Conservation (phyloP, 139 green algal genomes). For the Chlorella sp. region DNA sequence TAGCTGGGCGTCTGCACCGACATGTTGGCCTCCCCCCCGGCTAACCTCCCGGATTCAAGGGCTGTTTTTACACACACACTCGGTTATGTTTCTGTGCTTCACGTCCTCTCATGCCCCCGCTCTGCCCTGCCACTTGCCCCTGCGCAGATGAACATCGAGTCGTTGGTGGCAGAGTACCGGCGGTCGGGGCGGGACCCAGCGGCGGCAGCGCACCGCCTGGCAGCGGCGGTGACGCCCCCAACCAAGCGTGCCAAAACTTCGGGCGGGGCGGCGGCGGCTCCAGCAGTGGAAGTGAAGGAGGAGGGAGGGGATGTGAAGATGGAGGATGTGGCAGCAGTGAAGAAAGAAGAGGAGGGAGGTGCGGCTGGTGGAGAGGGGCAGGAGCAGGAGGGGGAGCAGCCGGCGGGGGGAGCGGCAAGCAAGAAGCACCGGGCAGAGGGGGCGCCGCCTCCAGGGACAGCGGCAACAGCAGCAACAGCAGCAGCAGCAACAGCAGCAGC, state of each 20-base stretch:
- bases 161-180: conserved; percentile 42
- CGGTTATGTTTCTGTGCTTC: background rate
- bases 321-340: background rate
- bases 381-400: background rate
- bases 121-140: background rate
- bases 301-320: conserved; percentile 1
- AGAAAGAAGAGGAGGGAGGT: background rate
- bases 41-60: too few relatives aligned
- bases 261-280: background rate
- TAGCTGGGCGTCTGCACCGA: too few relatives aligned
- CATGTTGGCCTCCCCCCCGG: background rate
- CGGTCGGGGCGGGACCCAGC: conserved; percentile 7
- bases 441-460: background rate
- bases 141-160: conserved; percentile 28
- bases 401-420: background rate
- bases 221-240: background rate
- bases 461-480: background rate
- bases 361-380: background rate
- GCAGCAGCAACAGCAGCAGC: background rate
- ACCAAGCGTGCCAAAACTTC: background rate
- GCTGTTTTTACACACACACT: background rate
- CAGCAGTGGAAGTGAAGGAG: background rate
- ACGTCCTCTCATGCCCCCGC: background rate
- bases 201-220: background rate
- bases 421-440: background rate